phyloP scores from a whole-genome alignment of 768 basidiomycete genomes.

The Nidularia sp. region DNA sequence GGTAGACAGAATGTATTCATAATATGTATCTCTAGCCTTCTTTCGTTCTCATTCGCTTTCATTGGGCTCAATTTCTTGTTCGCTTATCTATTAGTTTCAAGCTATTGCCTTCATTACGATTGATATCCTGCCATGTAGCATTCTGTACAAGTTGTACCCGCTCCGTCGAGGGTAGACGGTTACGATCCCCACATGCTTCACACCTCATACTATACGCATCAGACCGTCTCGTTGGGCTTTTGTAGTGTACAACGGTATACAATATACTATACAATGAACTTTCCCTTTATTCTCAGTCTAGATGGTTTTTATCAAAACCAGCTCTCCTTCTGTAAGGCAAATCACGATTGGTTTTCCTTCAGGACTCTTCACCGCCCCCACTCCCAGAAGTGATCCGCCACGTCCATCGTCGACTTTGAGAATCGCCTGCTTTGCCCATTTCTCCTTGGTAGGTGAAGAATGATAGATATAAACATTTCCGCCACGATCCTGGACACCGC shows the following conservation, averaged over 20 bases:
- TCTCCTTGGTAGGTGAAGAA: conserved; percentile 41
- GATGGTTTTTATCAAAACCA: conserved; percentile 52
- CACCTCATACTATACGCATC: background rate
- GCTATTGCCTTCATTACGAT: conserved; percentile 13
- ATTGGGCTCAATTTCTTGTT: conserved; percentile 11
- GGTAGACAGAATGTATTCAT: conserved; percentile 10
- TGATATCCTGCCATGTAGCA: background rate
- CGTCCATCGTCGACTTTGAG: conserved; percentile 68
- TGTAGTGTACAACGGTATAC: background rate
- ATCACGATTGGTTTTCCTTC: conserved; percentile 40
- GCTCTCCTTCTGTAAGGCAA: conserved; percentile 73
- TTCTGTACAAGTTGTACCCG: background rate
- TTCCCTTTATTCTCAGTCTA: conserved; percentile 4
- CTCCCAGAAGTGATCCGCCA: conserved; percentile 76
- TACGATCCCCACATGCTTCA: background rate
- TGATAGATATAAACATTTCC: conserved; percentile 89
- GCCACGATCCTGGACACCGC: conserved; percentile 58
- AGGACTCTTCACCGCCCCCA: conserved; percentile 43
- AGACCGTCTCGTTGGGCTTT: background rate
- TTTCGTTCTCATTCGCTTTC: conserved; percentile 9
- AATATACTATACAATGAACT: background rate
- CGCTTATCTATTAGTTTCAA: conserved; percentile 19
- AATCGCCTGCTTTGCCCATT: conserved; percentile 77
- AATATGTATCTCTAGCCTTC: conserved; percentile 9
- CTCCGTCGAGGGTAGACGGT: background rate